Evolutionary conservation across 1,139 yeast genomes (phyloP).

Genomic region (Zhuliangozyma parablackwelliae): DNA sequence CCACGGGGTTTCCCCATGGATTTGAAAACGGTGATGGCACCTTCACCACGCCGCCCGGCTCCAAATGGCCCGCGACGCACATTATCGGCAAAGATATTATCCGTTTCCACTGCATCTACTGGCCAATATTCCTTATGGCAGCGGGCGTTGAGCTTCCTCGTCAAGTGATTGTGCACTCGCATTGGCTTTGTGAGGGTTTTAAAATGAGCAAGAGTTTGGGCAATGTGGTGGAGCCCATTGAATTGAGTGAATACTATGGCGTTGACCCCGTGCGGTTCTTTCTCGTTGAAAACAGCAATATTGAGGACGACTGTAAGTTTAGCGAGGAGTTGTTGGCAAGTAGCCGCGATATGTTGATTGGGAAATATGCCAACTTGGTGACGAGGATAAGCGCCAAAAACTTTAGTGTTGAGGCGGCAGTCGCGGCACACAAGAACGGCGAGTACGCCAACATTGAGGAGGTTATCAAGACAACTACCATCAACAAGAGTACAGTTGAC

Average conservation of each 20-base stretch:
- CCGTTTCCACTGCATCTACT: conserved; percentile 83
- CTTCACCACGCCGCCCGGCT: conserved; percentile 10
- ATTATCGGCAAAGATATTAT: conserved; percentile 88
- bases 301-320: conserved; percentile 77
- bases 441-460: conserved; percentile 22
- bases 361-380: conserved; percentile 78
- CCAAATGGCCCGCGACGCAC: conserved; percentile 66
- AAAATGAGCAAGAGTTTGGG: conserved; percentile 95
- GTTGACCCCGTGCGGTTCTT: conserved; percentile 74
- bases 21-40: conserved; percentile 8
- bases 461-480: conserved; percentile 12
- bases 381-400: conserved; percentile 70
- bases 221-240: conserved; percentile 90
- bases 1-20: conserved; percentile 55
- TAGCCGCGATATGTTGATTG: conserved; percentile 65
- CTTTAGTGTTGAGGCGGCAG: conserved; percentile 55
- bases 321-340: conserved; percentile 53
- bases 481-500: conserved; percentile 13
- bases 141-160: conserved; percentile 68
- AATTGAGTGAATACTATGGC: conserved; percentile 57
- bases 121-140: conserved; percentile 93
- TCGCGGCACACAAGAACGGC: conserved; percentile 16
- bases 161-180: conserved; percentile 84
- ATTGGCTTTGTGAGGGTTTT: conserved; percentile 85
- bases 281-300: conserved; percentile 68